Base-by-base conservation (phyloP, 192 early-diverging fungal species). In the Linnemannia elongata region DNA sequence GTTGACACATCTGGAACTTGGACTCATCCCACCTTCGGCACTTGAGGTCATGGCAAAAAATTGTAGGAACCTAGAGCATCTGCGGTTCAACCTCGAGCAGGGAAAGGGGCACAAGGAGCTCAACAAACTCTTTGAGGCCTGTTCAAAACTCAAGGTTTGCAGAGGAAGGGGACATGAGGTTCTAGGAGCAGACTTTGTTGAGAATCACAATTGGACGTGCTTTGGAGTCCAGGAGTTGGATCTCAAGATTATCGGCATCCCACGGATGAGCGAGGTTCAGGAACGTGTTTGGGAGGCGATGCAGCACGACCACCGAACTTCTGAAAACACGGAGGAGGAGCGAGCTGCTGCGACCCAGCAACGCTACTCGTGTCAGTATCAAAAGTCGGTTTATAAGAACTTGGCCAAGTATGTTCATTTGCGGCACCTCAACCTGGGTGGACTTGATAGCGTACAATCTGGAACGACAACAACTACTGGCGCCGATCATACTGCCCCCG, bases 381-480 rank as follows among this genome's bases (percentile, higher is more conserved):
- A 66, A 30, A 24, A 6, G 27, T 66, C 60, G 8, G 24, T 33
- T 4, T 66, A 66, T 33, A 33, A 15, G 60, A 66, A 27, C 27
- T 15, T 66, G 60, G 60, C 30, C 60, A 66, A 66, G 60, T 33
- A 66, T 66, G 60, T 66, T 66, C n/a, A 66, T 66, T 30, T 66
- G 60, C 60, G 60, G 10, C 60, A 66, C 30, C 27, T 66, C 30
- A 66, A 66, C 60, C 27, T 66, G 0, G 60, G 60, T 33, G 60
- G 60, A 3, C 60, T 13, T 33, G 60, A 66, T 8, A 33, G 30
- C 27, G 6, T 33, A 66, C n/a, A 66, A 4, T 66, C 60, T 66
- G 60, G 60, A 30, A 66, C 12, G 30, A 12, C 60, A 15, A 27
- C 12, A 15, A 27, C 27, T 15, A 66, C 27, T 66, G 30, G 60